These are phyloP conservation scores for Protomyces lactucae-debilis DNA, from an alignment of 1,139 yeast species.

Conservation along the genomic window DNA sequence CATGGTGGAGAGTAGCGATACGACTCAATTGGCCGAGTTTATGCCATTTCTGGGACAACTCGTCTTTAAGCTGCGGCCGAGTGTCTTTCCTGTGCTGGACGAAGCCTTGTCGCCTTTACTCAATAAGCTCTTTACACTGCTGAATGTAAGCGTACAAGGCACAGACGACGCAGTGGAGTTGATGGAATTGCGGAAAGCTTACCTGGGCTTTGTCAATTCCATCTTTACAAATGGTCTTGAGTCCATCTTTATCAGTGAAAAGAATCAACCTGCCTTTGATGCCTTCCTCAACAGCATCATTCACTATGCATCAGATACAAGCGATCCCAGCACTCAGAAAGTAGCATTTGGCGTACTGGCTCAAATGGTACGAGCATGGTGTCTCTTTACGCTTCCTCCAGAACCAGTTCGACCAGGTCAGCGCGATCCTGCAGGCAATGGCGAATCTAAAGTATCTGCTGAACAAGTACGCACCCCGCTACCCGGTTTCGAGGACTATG, in stretches of 20 bases:
- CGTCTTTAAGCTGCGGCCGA: conserved; percentile 67
- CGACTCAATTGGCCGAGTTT: conserved; percentile 71
- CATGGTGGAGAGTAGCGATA: conserved; percentile 61
- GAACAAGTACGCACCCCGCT: conserved; percentile 2
- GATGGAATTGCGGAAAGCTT: conserved; percentile 58
- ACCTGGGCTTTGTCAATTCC: conserved; percentile 62
- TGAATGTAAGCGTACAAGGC: conserved; percentile 45
- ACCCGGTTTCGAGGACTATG: conserved; percentile 67
- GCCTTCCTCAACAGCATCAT: conserved; percentile 60
- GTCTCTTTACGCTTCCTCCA: conserved; percentile 5
- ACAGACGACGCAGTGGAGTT: conserved; percentile 44
- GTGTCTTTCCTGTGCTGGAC: conserved; percentile 67
- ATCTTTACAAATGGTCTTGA: conserved; percentile 73
- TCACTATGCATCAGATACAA: conserved; percentile 57
- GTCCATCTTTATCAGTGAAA: conserved; percentile 65
- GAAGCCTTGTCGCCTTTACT: conserved; percentile 70
- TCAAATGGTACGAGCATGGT: conserved; percentile 48
- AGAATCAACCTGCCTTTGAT: conserved; percentile 54
- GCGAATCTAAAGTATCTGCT: conserved; percentile 39
- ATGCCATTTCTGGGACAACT: conserved; percentile 83
- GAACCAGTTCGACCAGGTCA: conserved; percentile 1
- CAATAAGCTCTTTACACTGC: conserved; percentile 55
- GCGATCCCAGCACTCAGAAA: conserved; percentile 55
- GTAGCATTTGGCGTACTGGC: conserved; percentile 64
- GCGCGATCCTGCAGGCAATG: conserved; percentile 37